Percentiles rank a stretch among this genome's conserved stretches.
Conservation (phyloP, 331 rosid genomes). For the Arachis monticola region DNA sequence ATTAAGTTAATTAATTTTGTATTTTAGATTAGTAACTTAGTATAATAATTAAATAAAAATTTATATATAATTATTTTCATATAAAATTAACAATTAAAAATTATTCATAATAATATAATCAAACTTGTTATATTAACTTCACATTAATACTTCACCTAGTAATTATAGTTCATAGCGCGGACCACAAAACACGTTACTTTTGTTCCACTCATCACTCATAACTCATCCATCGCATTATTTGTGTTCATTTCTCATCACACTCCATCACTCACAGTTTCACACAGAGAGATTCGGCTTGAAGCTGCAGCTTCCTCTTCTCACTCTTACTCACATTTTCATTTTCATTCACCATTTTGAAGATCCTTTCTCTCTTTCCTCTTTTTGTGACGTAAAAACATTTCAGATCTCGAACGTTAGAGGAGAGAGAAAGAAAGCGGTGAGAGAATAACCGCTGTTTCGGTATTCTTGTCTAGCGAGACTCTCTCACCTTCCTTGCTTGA, state of each 20-base stretch:
- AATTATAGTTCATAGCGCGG: constrained; percentile 19
- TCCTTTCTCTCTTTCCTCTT: constrained; percentile 24
- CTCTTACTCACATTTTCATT: constrained; percentile 2
- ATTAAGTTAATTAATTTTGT: too few relatives aligned
- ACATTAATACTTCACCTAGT: too few relatives aligned
- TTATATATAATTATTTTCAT: too few relatives aligned
- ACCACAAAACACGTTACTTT: constrained; percentile 40
- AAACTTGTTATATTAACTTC: too few relatives aligned
- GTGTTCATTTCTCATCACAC: background rate
- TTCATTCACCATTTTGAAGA: constrained; percentile 30
- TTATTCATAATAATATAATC: too few relatives aligned
- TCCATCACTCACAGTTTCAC: background rate
- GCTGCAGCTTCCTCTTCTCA: constrained; percentile 7
- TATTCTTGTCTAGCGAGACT: background rate
- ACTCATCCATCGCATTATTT: background rate
- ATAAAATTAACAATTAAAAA: too few relatives aligned
- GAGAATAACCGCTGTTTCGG: background rate
- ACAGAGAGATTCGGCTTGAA: constrained; percentile 38
- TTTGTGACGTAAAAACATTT: background rate
- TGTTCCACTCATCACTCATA: constrained; percentile 32
- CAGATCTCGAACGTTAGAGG: constrained; percentile 49
- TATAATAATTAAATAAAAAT: too few relatives aligned
- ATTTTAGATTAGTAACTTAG: too few relatives aligned
- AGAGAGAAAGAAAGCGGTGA: constrained; percentile 41
- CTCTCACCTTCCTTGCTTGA: constrained; percentile 9